Base-by-base conservation (phyloP, 2,329 filamentous ascomycete species). In the Rutstroemia sp. region DNA sequence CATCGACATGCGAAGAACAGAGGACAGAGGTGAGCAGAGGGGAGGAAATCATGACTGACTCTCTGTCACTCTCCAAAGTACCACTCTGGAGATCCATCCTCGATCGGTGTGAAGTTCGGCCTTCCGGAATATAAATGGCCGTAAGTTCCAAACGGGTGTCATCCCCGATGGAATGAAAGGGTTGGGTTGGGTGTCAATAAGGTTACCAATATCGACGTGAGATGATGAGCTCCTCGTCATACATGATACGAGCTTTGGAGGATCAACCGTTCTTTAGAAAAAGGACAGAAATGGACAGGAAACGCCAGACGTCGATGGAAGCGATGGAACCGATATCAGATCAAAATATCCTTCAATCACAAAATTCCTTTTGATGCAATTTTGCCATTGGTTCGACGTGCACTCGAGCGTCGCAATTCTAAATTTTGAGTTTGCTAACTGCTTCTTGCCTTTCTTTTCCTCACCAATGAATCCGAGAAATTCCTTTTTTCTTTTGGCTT, bases 301-400 rank as follows among this genome's bases (percentile, higher is more conserved):
- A 23, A 23, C 23, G 23, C 23, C 23, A 23, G 23, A 23, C 23
- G 23, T 23, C 23, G 23, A 23, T 23, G 23, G 23, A 23, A 23
- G 4, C 23, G 23, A 44, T 27, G 23, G 23, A 23, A 23, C 23
- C 23, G 23, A 44, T 27, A 44, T 16, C 49, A 42, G 39, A 34
- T 18, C 21, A 30, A 44, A 45, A 23, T 48, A 54, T 41, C 52
- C 19, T 38, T 54, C 52, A 54, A 54, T 54, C 30, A 54, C 2
- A 48, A 48, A 49, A 54, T 54, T 19, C 44, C 6, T 1, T 16
- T 41, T 21, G n/a, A 41, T 48, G 6, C 42, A 6, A 41, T 54
- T 41, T 41, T 39, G 6, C 27, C 3, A 54, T n/a, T 54, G 42
- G 52, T 21, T 12, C 6, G 19, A 46, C 9, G 19, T 41, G 47